Evolutionary conservation across 1,284 basidiomycete genomes (phyloP), one percentile per base, ranked within the genome.

Genomic region (Pyrrhoderma noxium): DNA sequence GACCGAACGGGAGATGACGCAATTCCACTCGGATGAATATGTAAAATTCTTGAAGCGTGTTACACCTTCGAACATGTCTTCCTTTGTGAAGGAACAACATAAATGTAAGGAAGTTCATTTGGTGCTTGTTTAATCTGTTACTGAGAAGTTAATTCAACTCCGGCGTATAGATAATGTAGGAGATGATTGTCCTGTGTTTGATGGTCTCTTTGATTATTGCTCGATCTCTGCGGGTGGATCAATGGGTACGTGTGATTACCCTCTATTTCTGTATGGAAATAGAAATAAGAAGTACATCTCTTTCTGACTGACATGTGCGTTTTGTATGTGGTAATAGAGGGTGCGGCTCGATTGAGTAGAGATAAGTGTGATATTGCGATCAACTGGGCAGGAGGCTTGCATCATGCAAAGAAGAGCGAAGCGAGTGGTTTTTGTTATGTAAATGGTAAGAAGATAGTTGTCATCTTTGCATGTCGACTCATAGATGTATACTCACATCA

Each of bases 351-450:
- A 38, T 70, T 99, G 21, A 96, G 92, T 59, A 75, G 95, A 48
- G 94, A 98, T 70, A 99, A 98, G 67, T 98, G 94, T 66, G 95
- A 99, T 65, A 98, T 98, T 60, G 95, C 95, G 1, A 84, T 99
- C 53, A 99, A 99, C 65, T 99, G 95, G 95, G 95, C 95, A 1
- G 95, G 95, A 14, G 95, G 95, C 5, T 73, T 99, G 49, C 95
- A 99, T 65, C 95, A 99, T 64, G 93, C 95, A 1, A 99, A 99
- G 71, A 99, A 98, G 73, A 91, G 93, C 41, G 96, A 99, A 70
- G 95, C 95, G 0, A 94, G 90, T 61, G 95, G 95, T 1, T 99
- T 99, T 70, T 99, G 95, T 70, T 99, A 98, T 67, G 92, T 99
- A 46, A 99, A 99, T 64, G 94, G 93, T 93, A 19, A 13, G 51